These are phyloP conservation scores for Tetrahymena borealis DNA, from an alignment of 73 alveolate genomes.

Conservation along the genomic window DNA sequence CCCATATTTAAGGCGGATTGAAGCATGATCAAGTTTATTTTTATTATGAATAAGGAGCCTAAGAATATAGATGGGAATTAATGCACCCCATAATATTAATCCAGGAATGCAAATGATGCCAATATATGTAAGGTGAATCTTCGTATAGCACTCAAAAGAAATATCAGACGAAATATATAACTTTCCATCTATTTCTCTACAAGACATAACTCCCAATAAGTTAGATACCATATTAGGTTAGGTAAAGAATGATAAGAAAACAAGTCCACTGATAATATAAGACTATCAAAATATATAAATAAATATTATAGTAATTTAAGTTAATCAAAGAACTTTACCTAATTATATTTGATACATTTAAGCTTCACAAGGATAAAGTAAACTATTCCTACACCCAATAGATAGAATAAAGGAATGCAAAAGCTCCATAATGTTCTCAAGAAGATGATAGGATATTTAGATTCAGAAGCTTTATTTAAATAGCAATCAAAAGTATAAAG, in stretches of 20 bases:
- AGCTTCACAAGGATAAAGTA: background rate
- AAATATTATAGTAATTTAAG: background rate
- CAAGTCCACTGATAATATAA: conserved; percentile 1
- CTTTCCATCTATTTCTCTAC: conserved; percentile 7
- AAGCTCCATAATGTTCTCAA: conserved; percentile 32
- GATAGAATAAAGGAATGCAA: conserved; percentile 12
- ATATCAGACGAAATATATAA: conserved; percentile 13
- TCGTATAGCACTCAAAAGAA: background rate
- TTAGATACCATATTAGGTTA: conserved; percentile 12
- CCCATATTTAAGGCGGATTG: background rate
- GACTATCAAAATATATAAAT: background rate
- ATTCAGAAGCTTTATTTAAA: background rate
- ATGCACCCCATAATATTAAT: background rate
- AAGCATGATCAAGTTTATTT: conserved; percentile 1
- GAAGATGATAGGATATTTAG: background rate
- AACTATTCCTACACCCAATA: background rate
- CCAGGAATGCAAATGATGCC: conserved; percentile 9
- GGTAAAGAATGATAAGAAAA: background rate
- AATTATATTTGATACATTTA: background rate
- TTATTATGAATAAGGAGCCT: background rate
- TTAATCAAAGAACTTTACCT: no score
- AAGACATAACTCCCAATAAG: conserved; percentile 3
- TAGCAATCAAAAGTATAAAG: conserved; percentile 27
- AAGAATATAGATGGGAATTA: conserved; percentile 9
- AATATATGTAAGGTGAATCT: conserved; percentile 3